Evolutionary conservation across 768 basidiomycete species (phyloP), one percentile per base, ranked within the genome.

Genomic region (Xanthoconium stramineum): DNA sequence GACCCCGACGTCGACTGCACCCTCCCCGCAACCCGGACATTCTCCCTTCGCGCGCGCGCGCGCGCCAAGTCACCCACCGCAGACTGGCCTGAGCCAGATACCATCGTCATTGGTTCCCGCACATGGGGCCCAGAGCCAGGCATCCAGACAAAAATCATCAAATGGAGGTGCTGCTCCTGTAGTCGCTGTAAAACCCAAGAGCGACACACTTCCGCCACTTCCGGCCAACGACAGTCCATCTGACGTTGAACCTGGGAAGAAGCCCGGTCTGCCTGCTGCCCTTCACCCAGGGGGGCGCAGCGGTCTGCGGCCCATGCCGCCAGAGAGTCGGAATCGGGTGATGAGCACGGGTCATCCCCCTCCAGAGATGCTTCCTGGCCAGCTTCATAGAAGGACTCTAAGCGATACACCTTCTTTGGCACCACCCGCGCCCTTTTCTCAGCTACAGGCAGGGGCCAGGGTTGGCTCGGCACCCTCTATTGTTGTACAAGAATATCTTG

Each of bases 251-350:
- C 49, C 62, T 45, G 54, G 63, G 58, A 58, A 64, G 58, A 58
- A 55, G 13, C 20, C 56, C 15, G 59, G 52, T 8, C 57, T 78
- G 13, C 80, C 82, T 10, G 64, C 73, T 1, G 68, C 75, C 33
- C 72, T 83, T n/a, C 78, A 78, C 36, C 75, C 81, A 15, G 72
- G 76, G 50, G 62, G 67, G 11, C 58, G 64, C 38, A 47, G 48
- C 20, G 57, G 64, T 35, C 57, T 58, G 13, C 55, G 69, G 55
- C 52, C 69, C 37, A 50, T 47, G 44, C 69, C 20, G 10, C 50
- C 52, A 46, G 65, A 47, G 46, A 63, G 46, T 51, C 61, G 63
- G 46, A 47, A 52, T 33, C 39, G 50, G 30, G 52, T 47, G 40
- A 54, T 45, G 32, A 60, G 53, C 55, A 47, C 17, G 32, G 58